Conservation (phyloP, 306 rosid species). For the Cicer judaicum region DNA sequence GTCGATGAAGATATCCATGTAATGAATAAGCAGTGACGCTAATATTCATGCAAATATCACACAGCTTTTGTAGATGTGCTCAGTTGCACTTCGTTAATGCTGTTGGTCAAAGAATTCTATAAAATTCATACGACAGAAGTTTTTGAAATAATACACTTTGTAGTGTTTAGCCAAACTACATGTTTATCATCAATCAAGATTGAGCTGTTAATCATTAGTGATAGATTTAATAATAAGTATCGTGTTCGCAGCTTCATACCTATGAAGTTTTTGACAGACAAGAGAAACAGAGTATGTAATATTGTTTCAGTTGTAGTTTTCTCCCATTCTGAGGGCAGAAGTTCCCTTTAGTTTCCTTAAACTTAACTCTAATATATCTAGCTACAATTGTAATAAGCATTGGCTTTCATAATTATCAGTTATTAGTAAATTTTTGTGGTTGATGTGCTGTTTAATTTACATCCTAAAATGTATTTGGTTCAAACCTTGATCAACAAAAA, state of each 20-base stretch:
- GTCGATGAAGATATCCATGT: slow-evolving; percentile 49
- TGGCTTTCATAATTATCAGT: background rate
- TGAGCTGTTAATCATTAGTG: background rate
- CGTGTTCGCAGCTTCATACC: too few species aligned
- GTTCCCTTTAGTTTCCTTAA: background rate
- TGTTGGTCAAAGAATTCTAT: slow-evolving; percentile 23
- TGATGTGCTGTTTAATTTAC: background rate
- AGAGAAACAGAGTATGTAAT: background rate
- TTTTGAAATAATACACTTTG: background rate
- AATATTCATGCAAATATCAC: slow-evolving; percentile 27
- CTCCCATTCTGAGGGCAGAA: background rate
- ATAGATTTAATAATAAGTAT: background rate
- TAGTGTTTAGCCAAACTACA: background rate
- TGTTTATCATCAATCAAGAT: background rate
- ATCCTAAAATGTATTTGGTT: too few species aligned
- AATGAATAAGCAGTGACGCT: slow-evolving; percentile 46
- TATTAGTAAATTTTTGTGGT: background rate
- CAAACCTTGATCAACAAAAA: too few species aligned
- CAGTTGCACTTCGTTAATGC: slow-evolving; percentile 4
- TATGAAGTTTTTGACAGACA: background rate
- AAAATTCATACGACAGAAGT: background rate
- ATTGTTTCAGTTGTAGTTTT: background rate
- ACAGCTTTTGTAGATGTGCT: slow-evolving; percentile 20
- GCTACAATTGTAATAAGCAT: background rate
- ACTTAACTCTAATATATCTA: background rate